A percentile compares a stretch with the other conserved stretches of the same genome.
These are phyloP conservation scores for Penicillium digitatum DNA, from an alignment of 2,329 filamentous ascomycete genomes.

Conservation along the genomic window DNA sequence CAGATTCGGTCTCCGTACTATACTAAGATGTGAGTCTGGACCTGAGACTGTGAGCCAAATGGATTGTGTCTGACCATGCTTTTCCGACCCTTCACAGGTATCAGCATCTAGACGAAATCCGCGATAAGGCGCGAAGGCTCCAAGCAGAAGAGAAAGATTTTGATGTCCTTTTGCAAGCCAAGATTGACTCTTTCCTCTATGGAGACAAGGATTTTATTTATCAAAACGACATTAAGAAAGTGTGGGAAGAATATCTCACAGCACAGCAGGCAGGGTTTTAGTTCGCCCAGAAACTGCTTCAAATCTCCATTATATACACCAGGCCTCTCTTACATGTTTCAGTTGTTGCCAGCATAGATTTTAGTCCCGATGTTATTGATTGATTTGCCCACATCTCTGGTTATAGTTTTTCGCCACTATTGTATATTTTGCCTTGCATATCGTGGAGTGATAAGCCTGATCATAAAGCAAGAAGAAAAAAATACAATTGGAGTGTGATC, in stretches of 20 bases:
- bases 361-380: conserved; percentile 3
- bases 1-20: conserved; percentile 43
- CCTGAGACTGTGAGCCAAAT: background rate
- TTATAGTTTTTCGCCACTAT: too few species aligned
- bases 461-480: background rate
- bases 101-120: conserved; percentile 11
- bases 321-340: too few species aligned
- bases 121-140: conserved; percentile 17
- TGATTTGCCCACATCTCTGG: background rate
- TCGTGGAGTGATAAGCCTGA: too few species aligned
- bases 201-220: conserved; percentile 42
- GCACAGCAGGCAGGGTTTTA: background rate
- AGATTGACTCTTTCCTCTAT: conserved; percentile 31
- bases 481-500: background rate
- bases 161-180: conserved; percentile 28
- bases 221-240: conserved; percentile 40
- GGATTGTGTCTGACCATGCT: background rate
- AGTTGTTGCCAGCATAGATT: background rate
- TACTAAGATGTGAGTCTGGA: conserved; percentile 32
- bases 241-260: conserved; percentile 28
- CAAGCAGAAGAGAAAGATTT: conserved; percentile 21
- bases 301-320: background rate
- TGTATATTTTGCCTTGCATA: too few species aligned
- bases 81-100: conserved; percentile 7
- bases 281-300: background rate